Evolutionary conservation across 2,329 filamentous ascomycete species (phyloP).

Genomic region (Cercospora sp.): DNA sequence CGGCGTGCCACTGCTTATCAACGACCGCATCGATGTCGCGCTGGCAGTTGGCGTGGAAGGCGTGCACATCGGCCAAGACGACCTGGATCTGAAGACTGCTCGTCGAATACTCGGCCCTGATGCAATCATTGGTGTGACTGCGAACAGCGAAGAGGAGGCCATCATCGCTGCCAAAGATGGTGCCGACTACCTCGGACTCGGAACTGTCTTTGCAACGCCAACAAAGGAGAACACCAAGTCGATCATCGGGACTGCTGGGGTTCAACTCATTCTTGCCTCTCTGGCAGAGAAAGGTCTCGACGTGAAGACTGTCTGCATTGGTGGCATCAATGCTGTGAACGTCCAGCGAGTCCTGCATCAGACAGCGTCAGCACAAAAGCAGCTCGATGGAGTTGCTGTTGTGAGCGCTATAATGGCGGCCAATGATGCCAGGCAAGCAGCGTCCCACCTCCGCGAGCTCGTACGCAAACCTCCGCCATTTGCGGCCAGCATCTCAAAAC

Average conservation of each 20-base stretch:
- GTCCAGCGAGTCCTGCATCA: constrained; percentile 73
- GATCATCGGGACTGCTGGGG: constrained; percentile 72
- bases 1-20: constrained; percentile 81
- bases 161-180: constrained; percentile 68
- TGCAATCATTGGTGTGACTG: constrained; percentile 86
- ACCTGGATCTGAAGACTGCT: constrained; percentile 70
- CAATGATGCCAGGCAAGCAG: constrained; percentile 63
- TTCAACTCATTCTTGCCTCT: constrained; percentile 64
- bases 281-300: constrained; percentile 53
- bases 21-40: constrained; percentile 88
- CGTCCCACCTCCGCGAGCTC: constrained; percentile 59
- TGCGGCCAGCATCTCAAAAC: constrained; percentile 32
- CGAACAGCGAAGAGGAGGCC: constrained; percentile 73
- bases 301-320: constrained; percentile 78
- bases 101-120: constrained; percentile 70
- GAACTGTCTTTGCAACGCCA: constrained; percentile 81
- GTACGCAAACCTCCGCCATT: constrained; percentile 51
- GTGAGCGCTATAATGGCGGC: constrained; percentile 86
- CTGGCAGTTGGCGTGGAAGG: constrained; percentile 84
- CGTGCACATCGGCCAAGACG: constrained; percentile 93
- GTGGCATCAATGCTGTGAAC: constrained; percentile 79
- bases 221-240: constrained; percentile 88
- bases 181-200: constrained; percentile 89
- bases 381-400: constrained; percentile 78
- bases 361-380: constrained; percentile 58